These are phyloP conservation scores for Lactifluus pinguis DNA, from an alignment of 768 basidiomycete species.

Conservation along the genomic window DNA sequence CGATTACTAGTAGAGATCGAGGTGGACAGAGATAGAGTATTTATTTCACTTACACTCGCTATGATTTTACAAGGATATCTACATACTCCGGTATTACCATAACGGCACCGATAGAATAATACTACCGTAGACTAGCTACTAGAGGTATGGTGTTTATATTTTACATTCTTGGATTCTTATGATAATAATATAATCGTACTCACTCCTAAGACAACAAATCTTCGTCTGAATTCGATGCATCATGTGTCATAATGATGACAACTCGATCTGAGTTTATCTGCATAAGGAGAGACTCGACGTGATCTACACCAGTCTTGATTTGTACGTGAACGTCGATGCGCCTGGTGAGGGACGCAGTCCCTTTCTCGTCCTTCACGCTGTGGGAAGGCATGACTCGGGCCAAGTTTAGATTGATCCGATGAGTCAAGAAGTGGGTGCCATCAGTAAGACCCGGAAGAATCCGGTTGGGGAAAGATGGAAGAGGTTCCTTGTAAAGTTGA, in stretches of 20 bases:
- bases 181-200: background rate
- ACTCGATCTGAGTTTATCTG: constrained; percentile 7
- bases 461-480: constrained; percentile 25
- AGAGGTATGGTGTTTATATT: background rate
- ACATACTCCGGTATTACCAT: background rate
- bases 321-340: constrained; percentile 5
- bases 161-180: constrained; percentile 1
- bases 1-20: background rate
- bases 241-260: background rate
- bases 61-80: constrained; percentile 1
- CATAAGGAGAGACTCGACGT: constrained; percentile 9
- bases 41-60: background rate
- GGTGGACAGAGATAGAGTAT: background rate
- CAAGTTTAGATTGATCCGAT: constrained; percentile 16
- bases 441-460: background rate
- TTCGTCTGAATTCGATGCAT: background rate
- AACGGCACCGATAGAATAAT: background rate
- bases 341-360: background rate
- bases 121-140: background rate
- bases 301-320: constrained; percentile 5
- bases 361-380: background rate
- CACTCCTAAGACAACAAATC: background rate
- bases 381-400: background rate
- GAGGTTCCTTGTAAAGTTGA: constrained; percentile 43
- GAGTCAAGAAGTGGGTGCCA: background rate